These are phyloP conservation scores for Podila minutissima DNA, from an alignment of 192 early-diverging fungal genomes.

Conservation along the genomic window DNA sequence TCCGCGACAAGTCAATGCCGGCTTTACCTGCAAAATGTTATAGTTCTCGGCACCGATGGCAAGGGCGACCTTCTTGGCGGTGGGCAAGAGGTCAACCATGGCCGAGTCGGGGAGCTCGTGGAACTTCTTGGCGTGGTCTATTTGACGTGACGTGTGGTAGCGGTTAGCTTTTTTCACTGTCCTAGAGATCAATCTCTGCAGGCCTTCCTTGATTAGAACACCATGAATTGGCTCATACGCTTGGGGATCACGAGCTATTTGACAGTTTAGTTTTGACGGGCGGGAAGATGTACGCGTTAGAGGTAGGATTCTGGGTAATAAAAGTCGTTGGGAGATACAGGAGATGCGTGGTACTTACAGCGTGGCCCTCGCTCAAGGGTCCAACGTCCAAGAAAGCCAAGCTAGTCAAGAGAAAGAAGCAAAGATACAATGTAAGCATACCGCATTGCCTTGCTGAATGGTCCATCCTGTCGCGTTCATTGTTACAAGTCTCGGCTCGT, in stretches of 20 bases:
- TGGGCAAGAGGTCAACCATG: conserved; percentile 84
- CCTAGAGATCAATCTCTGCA: background rate
- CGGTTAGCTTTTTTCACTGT: background rate
- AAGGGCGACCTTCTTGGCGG: conserved; percentile 89
- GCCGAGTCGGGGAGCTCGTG: conserved; percentile 89
- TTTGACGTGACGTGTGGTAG: background rate
- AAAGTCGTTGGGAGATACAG: no score
- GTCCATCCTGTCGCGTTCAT: background rate
- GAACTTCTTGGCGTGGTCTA: conserved; percentile 89
- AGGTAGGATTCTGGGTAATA: no score
- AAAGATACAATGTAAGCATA: background rate
- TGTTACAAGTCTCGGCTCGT: background rate
- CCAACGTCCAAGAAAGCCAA: conserved; percentile 47
- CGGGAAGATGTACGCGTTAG: background rate
- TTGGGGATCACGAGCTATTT: conserved; percentile 27
- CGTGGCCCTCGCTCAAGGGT: conserved; percentile 21
- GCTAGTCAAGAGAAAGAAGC: conserved; percentile 12
- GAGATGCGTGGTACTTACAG: conserved; percentile 10
- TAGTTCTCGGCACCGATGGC: conserved; percentile 75
- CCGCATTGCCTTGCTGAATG: no score
- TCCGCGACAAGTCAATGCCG: background rate
- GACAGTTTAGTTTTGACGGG: background rate
- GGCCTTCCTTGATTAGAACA: background rate
- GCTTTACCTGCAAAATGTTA: conserved; percentile 82
- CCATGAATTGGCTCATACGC: conserved; percentile 9